Evolutionary conservation across 192 early-diverging fungal genomes (phyloP).

Genomic region (Obelidium mucronatum): DNA sequence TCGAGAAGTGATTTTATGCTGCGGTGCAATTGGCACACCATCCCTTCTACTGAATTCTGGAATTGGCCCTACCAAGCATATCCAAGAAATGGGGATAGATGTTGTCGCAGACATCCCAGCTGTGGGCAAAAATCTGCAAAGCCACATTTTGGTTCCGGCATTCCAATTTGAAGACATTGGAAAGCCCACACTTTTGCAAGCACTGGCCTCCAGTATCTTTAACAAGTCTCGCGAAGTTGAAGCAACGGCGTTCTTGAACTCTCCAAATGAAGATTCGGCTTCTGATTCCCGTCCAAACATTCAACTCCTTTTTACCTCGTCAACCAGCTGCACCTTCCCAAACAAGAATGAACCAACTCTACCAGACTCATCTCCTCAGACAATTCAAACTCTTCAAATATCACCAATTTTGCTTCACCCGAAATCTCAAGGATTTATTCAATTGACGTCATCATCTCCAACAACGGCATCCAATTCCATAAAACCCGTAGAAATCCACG

Average conservation of each 20-base stretch:
- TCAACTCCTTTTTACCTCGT: background rate
- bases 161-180: background rate
- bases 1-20: constrained; percentile 30
- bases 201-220: background rate
- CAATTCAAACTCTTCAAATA: background rate
- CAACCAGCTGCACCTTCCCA: too few relatives aligned
- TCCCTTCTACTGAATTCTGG: constrained; percentile 26
- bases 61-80: constrained; percentile 4
- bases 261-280: background rate
- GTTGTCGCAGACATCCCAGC: constrained; percentile 31
- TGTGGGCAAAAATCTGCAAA: constrained; percentile 35
- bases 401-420: background rate
- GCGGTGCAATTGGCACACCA: constrained; percentile 28
- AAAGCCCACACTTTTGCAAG: background rate
- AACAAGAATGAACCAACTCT: too few relatives aligned
- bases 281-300: background rate
- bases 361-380: background rate
- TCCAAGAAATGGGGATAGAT: constrained; percentile 8
- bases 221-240: background rate
- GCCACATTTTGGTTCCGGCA: constrained; percentile 22
- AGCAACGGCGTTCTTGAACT: constrained; percentile 29
- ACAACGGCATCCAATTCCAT: too few relatives aligned
- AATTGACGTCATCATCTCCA: background rate
- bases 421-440: background rate
- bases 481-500: background rate